A percentile compares a stretch with the other conserved stretches of the same genome.
phyloP scores from a whole-genome alignment of 2,329 filamentous ascomycete species.

The Tolypocladium album region DNA sequence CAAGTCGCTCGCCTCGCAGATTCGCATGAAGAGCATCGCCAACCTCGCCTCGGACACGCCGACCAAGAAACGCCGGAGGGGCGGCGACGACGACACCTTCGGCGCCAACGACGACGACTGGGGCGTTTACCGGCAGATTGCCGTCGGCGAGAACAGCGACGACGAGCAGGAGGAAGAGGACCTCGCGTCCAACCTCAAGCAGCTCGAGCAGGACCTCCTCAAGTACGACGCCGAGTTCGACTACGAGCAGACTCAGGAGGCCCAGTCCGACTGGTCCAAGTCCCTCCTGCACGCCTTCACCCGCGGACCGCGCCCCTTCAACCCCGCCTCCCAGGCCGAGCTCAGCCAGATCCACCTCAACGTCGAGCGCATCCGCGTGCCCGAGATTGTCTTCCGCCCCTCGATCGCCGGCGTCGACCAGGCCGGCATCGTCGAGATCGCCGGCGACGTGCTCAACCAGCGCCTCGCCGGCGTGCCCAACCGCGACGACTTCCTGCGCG shows the following conservation, averaged over 20 bases:
- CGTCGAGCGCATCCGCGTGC: constrained; percentile 88
- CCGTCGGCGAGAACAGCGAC: constrained; percentile 69
- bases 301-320: constrained; percentile 78
- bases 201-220: constrained; percentile 74
- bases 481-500: constrained; percentile 62
- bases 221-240: constrained; percentile 81
- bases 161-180: constrained; percentile 93
- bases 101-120: constrained; percentile 96
- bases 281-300: constrained; percentile 82
- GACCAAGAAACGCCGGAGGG: constrained; percentile 70
- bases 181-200: constrained; percentile 59
- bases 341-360: constrained; percentile 88
- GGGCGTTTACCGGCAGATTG: constrained; percentile 91
- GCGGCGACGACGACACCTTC: constrained; percentile 90
- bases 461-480: constrained; percentile 51
- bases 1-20: constrained; percentile 91
- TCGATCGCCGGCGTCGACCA: constrained; percentile 88
- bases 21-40: constrained; percentile 96
- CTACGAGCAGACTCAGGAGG: constrained; percentile 84
- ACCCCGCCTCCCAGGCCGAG: constrained; percentile 67
- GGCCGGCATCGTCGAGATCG: constrained; percentile 85
- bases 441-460: constrained; percentile 78
- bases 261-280: constrained; percentile 92
- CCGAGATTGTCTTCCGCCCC: constrained; percentile 87
- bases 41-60: constrained; percentile 89